These are phyloP conservation scores for Salinomyces thailandicus DNA, from an alignment of 2,329 filamentous ascomycete genomes.

Conservation along the genomic window DNA sequence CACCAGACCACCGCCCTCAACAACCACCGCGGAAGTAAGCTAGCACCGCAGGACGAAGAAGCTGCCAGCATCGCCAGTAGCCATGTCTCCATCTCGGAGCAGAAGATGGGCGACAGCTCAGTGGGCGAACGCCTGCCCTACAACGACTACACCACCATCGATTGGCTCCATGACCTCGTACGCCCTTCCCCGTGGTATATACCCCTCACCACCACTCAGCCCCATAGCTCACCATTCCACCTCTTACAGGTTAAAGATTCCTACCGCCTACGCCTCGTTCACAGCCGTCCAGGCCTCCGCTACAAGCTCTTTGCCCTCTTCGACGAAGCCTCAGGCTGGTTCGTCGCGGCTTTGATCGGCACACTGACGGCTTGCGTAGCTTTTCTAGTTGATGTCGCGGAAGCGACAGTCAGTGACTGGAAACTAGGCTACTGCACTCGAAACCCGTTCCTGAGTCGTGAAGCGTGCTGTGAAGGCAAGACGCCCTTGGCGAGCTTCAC, in stretches of 20 bases:
- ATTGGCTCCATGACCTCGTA: conserved; percentile 52
- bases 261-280: conserved; percentile 40
- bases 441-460: conserved; percentile 37
- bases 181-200: too few relatives aligned
- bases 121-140: conserved; percentile 49
- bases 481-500: conserved; percentile 20
- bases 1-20: background rate
- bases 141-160: conserved; percentile 52
- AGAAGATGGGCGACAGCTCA: conserved; percentile 34
- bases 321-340: conserved; percentile 46
- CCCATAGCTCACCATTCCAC: too few relatives aligned
- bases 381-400: conserved; percentile 45
- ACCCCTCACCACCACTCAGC: too few relatives aligned
- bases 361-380: conserved; percentile 46
- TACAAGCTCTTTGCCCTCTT: conserved; percentile 31
- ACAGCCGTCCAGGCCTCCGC: conserved; percentile 34
- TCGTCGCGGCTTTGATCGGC: conserved; percentile 45
- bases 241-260: conserved; percentile 43
- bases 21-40: conserved; percentile 23
- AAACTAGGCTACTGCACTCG: conserved; percentile 46
- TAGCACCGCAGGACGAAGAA: conserved; percentile 30
- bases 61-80: conserved; percentile 34
- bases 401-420: conserved; percentile 40
- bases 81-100: conserved; percentile 40
- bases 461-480: conserved; percentile 39